A percentile compares a stretch with the other conserved stretches of the same genome.
phyloP scores from a whole-genome alignment of 1,284 basidiomycete genomes.

The Malassezia psittaci region DNA sequence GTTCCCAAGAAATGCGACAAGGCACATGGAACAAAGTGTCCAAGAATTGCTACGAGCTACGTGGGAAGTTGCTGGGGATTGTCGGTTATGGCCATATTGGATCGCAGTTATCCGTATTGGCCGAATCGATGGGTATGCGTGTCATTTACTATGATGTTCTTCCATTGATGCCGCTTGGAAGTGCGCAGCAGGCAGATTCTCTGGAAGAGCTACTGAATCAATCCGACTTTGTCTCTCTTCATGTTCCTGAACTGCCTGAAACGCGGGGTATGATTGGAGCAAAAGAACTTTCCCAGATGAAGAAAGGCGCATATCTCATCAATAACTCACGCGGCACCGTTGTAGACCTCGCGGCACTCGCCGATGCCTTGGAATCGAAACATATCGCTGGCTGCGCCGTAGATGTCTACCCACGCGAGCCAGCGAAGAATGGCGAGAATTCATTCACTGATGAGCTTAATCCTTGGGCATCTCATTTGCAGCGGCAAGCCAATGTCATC shows the following conservation, averaged over 20 bases:
- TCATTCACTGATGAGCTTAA: constrained; percentile 52
- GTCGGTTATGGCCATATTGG: constrained; percentile 99
- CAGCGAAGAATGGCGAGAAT: constrained; percentile 75
- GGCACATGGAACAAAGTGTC: constrained; percentile 99
- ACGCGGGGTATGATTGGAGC: constrained; percentile 85
- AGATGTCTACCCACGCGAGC: constrained; percentile 90
- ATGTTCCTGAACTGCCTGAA: constrained; percentile 92
- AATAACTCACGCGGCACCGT: constrained; percentile 96
- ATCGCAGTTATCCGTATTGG: constrained; percentile 88
- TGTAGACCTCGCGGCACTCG: constrained; percentile 83
- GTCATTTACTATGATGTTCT: constrained; percentile 93
- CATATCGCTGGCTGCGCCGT: constrained; percentile 87
- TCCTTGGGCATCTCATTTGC: constrained; percentile 36
- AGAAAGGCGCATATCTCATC: constrained; percentile 85
- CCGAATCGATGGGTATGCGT: constrained; percentile 90
- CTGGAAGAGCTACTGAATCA: constrained; percentile 66
- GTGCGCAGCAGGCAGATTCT: constrained; percentile 75
- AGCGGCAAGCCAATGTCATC: constrained; percentile 36
- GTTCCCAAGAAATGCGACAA: constrained; percentile 71
- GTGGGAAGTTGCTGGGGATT: constrained; percentile 95
- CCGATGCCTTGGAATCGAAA: constrained; percentile 67
- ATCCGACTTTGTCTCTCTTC: constrained; percentile 89
- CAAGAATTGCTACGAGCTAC: constrained; percentile 93
- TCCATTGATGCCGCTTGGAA: constrained; percentile 95
- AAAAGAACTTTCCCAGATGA: constrained; percentile 76